These are phyloP conservation scores for Mucor irregularis DNA, from an alignment of 371 early-diverging fungal genomes.

Conservation along the genomic window DNA sequence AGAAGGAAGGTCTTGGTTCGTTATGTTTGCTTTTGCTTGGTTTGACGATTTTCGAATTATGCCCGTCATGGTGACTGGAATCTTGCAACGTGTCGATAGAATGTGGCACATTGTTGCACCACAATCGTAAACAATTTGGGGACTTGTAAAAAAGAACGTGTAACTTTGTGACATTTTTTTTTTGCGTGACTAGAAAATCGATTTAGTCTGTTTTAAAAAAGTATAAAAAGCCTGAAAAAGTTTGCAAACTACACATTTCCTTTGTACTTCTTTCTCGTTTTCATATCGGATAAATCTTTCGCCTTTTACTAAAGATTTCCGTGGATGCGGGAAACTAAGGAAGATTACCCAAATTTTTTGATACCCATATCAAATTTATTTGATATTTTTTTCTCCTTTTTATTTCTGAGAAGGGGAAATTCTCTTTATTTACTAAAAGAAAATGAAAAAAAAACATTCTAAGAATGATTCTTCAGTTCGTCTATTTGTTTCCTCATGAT, in stretches of 20 bases:
- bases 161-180: too few relatives aligned
- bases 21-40: too few relatives aligned
- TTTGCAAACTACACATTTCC: background rate
- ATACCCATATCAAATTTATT: constrained; percentile 4
- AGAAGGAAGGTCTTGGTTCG: too few relatives aligned
- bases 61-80: background rate
- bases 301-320: constrained; percentile 62
- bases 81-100: background rate
- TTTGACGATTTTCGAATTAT: background rate
- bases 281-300: constrained; percentile 59
- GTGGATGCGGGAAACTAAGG: constrained; percentile 51
- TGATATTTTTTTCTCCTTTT: background rate
- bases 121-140: background rate
- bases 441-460: constrained; percentile 14
- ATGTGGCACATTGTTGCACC: background rate
- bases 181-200: background rate
- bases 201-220: background rate
- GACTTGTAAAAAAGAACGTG: too few relatives aligned
- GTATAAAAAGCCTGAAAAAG: constrained; percentile 9
- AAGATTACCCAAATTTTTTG: constrained; percentile 53
- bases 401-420: background rate
- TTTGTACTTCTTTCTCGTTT: constrained; percentile 51
- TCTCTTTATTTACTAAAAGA: background rate
- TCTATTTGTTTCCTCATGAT: constrained; percentile 53
- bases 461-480: constrained; percentile 17